These are phyloP conservation scores for Paulownia fortunei DNA, from an alignment of 257 asterid species.

Conservation along the genomic window DNA sequence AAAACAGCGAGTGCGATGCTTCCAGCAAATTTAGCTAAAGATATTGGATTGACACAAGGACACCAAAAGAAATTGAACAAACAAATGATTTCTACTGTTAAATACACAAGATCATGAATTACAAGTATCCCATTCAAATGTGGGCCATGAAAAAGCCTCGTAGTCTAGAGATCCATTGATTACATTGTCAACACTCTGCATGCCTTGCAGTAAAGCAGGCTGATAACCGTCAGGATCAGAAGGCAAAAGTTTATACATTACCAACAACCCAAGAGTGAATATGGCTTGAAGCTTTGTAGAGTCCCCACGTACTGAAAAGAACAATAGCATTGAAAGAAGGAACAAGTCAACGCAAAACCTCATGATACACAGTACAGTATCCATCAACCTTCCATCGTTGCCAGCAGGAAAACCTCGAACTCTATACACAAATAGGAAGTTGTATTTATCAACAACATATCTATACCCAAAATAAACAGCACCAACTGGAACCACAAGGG, in stretches of 20 bases:
- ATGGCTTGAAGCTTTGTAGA: slow-evolving; percentile 93
- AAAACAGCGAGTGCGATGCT: no score
- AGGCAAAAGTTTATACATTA: slow-evolving; percentile 84
- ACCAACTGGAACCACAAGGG: slow-evolving; percentile 97
- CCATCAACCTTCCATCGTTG: slow-evolving; percentile 95
- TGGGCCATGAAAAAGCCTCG: slow-evolving; percentile 85
- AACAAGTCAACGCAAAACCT: slow-evolving; percentile 81
- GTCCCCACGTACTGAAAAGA: slow-evolving; percentile 85
- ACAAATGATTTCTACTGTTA: slow-evolving; percentile 15
- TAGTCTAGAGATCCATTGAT: slow-evolving; percentile 76
- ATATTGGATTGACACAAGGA: not conserved
- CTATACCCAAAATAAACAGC: slow-evolving; percentile 91
- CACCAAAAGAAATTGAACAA: slow-evolving; percentile 8
- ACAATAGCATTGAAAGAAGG: slow-evolving; percentile 78
- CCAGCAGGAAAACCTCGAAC: slow-evolving; percentile 98
- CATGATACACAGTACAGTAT: slow-evolving; percentile 82
- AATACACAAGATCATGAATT: slow-evolving; percentile 47
- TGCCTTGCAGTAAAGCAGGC: slow-evolving; percentile 76
- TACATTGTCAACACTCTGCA: slow-evolving; percentile 74
- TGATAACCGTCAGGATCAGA: slow-evolving; percentile 55
- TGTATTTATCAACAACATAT: slow-evolving; percentile 92
- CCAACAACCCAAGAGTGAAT: slow-evolving; percentile 81
- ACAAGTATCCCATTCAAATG: slow-evolving; percentile 93
- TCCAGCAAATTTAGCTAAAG: not conserved
- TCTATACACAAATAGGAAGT: slow-evolving; percentile 90